A percentile compares a stretch with the other conserved stretches of the same genome.
Conservation (phyloP, 768 basidiomycete genomes). For the Myochromella boudieri region DNA sequence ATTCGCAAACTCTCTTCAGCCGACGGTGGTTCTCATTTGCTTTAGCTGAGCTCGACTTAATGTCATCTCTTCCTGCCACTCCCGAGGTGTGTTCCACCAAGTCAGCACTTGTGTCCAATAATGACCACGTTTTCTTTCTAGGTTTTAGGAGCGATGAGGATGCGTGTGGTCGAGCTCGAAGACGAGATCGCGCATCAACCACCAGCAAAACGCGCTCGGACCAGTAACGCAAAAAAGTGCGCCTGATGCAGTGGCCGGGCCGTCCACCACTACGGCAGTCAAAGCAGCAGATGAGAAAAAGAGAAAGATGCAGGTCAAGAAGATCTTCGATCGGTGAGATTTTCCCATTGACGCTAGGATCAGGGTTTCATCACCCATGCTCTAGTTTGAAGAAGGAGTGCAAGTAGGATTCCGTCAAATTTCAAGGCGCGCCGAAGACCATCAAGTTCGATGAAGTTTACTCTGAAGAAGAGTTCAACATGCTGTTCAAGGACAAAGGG, state of each 20-base stretch:
- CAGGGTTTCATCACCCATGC: too few species aligned
- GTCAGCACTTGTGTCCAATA: neutral
- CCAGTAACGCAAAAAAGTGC: too few species aligned
- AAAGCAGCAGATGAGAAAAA: constrained; percentile 42
- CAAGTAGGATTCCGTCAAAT: constrained; percentile 36
- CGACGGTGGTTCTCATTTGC: neutral
- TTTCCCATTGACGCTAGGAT: too few species aligned
- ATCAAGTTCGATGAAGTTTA: constrained; percentile 41
- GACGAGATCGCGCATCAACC: constrained; percentile 25
- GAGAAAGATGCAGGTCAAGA: constrained; percentile 36
- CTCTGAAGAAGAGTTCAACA: constrained; percentile 33
- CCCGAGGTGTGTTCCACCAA: constrained; percentile 16
- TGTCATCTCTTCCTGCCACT: constrained; percentile 21
- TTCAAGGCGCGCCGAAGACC: constrained; percentile 35
- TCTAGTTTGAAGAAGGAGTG: constrained; percentile 39
- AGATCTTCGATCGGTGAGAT: constrained; percentile 36
- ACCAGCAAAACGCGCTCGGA: constrained; percentile 33
- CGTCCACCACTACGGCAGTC: constrained; percentile 18
- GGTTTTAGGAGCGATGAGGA: constrained; percentile 29
- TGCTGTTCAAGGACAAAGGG: constrained; percentile 34
- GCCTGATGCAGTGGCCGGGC: constrained; percentile 2
- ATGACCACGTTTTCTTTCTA: constrained; percentile 16
- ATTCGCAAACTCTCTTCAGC: constrained; percentile 1
- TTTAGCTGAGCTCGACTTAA: constrained; percentile 26
- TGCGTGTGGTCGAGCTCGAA: constrained; percentile 33